Percentiles rank a stretch among this genome's conserved stretches.
phyloP scores from a whole-genome alignment of 805 yeast species.

The Zygoascus ofunaensis region DNA sequence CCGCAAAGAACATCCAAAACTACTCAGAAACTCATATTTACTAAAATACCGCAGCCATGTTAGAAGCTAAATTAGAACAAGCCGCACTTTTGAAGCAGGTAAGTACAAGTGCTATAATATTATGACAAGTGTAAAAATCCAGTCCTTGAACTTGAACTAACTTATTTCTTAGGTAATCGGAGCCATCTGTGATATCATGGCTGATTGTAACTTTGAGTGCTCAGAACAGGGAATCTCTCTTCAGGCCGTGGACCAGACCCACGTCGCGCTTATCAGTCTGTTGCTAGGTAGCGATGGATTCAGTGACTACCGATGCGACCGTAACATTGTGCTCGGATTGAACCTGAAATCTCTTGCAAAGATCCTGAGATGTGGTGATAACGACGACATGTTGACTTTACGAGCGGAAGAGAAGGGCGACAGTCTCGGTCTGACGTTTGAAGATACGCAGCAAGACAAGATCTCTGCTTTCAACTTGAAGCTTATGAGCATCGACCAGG shows the following conservation, averaged over 20 bases:
- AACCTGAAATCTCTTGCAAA: slow-evolving; percentile 82
- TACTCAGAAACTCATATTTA: no score
- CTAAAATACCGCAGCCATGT: no score
- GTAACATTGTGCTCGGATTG: slow-evolving; percentile 83
- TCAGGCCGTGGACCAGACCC: slow-evolving; percentile 96
- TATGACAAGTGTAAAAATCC: no score
- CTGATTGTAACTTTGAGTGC: slow-evolving; percentile 93
- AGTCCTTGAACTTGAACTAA: no score
- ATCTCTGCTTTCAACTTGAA: slow-evolving; percentile 86
- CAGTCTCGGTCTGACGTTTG: slow-evolving; percentile 69
- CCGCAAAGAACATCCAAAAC: no score
- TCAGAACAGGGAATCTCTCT: slow-evolving; percentile 90
- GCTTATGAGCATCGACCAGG: slow-evolving; percentile 94
- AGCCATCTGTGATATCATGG: slow-evolving; percentile 88
- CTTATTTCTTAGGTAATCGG: slow-evolving; percentile 68
- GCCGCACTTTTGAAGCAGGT: slow-evolving; percentile 82
- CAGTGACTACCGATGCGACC: slow-evolving; percentile 89
- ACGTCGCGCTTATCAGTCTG: slow-evolving; percentile 84
- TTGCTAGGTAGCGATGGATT: slow-evolving; percentile 84
- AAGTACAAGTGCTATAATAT: no score
- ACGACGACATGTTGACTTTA: slow-evolving; percentile 77
- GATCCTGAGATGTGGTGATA: slow-evolving; percentile 83
- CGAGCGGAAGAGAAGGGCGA: slow-evolving; percentile 87
- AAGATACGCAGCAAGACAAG: slow-evolving; percentile 83
- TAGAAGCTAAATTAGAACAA: slow-evolving; percentile 94